Percentiles rank a stretch among this genome's conserved stretches.
These are phyloP conservation scores for Hypoxylon fragiforme DNA, from an alignment of 495 filamentous ascomycete genomes.

Conservation along the genomic window DNA sequence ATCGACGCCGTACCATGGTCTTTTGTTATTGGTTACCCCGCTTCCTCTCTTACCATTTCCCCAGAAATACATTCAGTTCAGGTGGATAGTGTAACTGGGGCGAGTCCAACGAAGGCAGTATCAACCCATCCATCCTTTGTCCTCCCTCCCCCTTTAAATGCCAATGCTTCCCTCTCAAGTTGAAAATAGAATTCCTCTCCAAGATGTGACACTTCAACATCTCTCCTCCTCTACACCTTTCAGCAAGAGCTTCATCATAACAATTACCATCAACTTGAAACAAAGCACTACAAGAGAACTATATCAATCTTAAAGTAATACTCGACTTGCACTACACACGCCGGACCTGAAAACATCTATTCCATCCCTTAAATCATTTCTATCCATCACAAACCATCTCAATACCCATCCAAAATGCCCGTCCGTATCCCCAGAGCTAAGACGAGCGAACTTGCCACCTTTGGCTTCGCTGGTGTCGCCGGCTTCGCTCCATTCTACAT, in stretches of 20 bases:
- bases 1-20: slow-evolving; percentile 15
- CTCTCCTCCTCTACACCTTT: not conserved
- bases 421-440: slow-evolving; percentile 50
- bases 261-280: slow-evolving; percentile 4
- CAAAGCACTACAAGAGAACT: not conserved
- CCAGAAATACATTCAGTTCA: slow-evolving; percentile 5
- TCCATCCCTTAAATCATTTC: slow-evolving; percentile 22
- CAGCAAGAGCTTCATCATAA: slow-evolving; percentile 1
- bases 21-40: slow-evolving; percentile 31
- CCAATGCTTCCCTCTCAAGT: not conserved
- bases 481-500: slow-evolving; percentile 54
- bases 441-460: slow-evolving; percentile 45
- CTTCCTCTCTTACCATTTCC: slow-evolving; percentile 19
- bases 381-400: slow-evolving; percentile 10
- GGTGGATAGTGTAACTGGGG: not conserved
- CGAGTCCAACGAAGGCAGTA: slow-evolving; percentile 6
- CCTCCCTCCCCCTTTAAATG: slow-evolving; percentile 22
- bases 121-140: not conserved
- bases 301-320: not conserved
- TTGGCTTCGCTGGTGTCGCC: slow-evolving; percentile 47
- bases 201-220: slow-evolving; percentile 4
- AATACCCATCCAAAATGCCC: slow-evolving; percentile 43
- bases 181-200: too few relatives aligned
- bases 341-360: slow-evolving; percentile 17
- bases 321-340: too few relatives aligned